Conservation (phyloP, 768 basidiomycete genomes). For the Psilocybe subaeruginosa region DNA sequence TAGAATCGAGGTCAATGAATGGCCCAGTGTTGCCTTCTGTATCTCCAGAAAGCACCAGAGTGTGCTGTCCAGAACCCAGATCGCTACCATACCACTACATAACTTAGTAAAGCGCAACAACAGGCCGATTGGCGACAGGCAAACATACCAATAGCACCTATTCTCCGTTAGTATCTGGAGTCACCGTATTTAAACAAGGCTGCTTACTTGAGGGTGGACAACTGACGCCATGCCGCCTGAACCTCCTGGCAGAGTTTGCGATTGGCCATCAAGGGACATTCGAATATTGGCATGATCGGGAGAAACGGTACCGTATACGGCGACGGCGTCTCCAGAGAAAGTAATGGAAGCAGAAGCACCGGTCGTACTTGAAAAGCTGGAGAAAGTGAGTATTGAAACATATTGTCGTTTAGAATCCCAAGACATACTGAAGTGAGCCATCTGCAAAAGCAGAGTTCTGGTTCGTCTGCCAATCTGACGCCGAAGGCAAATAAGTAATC, state of each 20-base stretch:
- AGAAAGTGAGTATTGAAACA: not conserved
- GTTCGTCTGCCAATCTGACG: constrained; percentile 38
- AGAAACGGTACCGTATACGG: constrained; percentile 54
- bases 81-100: constrained; percentile 44
- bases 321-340: constrained; percentile 56
- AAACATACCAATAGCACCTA: constrained; percentile 37
- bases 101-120: not conserved
- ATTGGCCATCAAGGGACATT: constrained; percentile 46
- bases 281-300: constrained; percentile 52
- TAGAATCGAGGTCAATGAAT: constrained; percentile 48
- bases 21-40: constrained; percentile 32
- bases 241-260: constrained; percentile 36
- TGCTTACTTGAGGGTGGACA: constrained; percentile 25
- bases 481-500: constrained; percentile 41
- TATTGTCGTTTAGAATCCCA: not conserved
- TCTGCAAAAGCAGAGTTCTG: constrained; percentile 33
- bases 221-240: constrained; percentile 30
- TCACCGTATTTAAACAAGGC: not conserved
- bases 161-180: not conserved
- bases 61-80: constrained; percentile 41
- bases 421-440: constrained; percentile 47
- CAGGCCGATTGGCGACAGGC: not conserved
- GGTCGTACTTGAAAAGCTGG: constrained; percentile 41
- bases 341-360: constrained; percentile 44
- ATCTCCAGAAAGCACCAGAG: constrained; percentile 37